Base-by-base conservation (phyloP, 2,329 filamentous ascomycete genomes). In the Penicillium crustosum region DNA sequence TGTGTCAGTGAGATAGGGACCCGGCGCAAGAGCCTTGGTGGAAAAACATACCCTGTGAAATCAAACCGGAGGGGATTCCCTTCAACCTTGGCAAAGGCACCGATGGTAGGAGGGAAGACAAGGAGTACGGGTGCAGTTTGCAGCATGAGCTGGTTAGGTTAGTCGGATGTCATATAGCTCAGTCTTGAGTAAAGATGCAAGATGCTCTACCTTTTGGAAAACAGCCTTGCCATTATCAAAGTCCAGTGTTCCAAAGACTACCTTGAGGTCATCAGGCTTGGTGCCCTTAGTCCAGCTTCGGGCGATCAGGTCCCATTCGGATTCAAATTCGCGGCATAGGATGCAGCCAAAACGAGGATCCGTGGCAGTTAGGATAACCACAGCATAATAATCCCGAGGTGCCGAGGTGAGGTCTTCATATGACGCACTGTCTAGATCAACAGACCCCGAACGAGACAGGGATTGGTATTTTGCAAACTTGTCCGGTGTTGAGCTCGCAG, bases 81-180 rank as follows among this genome's bases (percentile, higher is more conserved):
- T 55, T 89, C 85, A 45, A 85, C 70, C 64, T 85, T 88, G 51
- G 93, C 92, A 74, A 91, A 84, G 27, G 90, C 89, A 19, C 94
- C 94, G 55, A 82, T 78, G 6, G 93, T 97, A 25, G 94, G 91
- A 61, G 86, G 90, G 81, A 94, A 97, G 65, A 96, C 80, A 44
- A 97, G 79, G 43, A 99, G 82, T 39, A 97, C 89, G 1, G 94
- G 94, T 7, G 94, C 94, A 47, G 93, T 97, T 86, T 96, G 91
- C 42, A 99, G 86, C 76, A 90, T 88, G 66, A 97, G 84, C 93
- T 97, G 66, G 64, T 57, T 21, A 43, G 25, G 53, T 64, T 61
- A 62, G 66, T 33, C 52, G 52, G 13, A 31, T 48, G 36, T 31
- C 23, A n/a, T 31, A 42, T 13, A 47, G 21, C 29, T 42, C 36